Percentiles rank a stretch among this genome's conserved stretches.
Conservation (phyloP, 2,329 filamentous ascomycete genomes). For the Ophiostoma fasciatum region DNA sequence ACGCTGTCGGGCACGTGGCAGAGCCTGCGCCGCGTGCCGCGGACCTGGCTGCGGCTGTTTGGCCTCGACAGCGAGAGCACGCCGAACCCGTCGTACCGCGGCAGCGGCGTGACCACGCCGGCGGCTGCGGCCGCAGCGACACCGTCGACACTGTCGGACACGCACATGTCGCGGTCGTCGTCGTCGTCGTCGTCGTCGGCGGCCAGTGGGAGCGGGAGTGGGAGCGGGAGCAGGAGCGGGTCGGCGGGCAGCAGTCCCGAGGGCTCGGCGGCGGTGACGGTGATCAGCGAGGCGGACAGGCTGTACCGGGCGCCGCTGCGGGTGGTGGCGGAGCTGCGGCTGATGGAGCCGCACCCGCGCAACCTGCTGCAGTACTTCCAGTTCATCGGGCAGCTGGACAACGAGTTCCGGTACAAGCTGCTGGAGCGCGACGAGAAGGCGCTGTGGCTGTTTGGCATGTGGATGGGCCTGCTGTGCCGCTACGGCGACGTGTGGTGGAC, state of each 20-base stretch:
- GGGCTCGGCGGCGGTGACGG: no score
- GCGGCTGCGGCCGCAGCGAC: no score
- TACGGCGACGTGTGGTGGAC: conserved; percentile 13
- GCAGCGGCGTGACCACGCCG: conserved; percentile 2
- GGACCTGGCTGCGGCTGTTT: conserved; percentile 11
- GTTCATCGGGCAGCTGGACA: conserved; percentile 12
- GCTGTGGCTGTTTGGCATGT: conserved; percentile 15
- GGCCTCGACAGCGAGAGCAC: conserved; percentile 6
- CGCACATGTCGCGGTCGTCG: no score
- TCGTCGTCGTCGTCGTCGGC: neutral
- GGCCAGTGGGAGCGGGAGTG: neutral
- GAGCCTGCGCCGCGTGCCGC: conserved; percentile 9
- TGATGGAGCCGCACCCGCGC: conserved; percentile 4
- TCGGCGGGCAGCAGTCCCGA: neutral
- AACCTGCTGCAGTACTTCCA: conserved; percentile 12
- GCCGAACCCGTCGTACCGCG: neutral
- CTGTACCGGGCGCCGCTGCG: conserved; percentile 12
- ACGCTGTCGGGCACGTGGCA: conserved; percentile 11
- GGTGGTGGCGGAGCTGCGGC: conserved; percentile 11
- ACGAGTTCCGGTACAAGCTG: conserved; percentile 10
- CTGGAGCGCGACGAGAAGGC: conserved; percentile 11
- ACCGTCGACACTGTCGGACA: no score
- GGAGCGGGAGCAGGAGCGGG: neutral
- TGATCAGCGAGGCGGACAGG: conserved; percentile 6
- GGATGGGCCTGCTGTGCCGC: conserved; percentile 15